Base-by-base conservation (phyloP, 2,329 filamentous ascomycete genomes). In the Drechslerella coelobrocha region DNA sequence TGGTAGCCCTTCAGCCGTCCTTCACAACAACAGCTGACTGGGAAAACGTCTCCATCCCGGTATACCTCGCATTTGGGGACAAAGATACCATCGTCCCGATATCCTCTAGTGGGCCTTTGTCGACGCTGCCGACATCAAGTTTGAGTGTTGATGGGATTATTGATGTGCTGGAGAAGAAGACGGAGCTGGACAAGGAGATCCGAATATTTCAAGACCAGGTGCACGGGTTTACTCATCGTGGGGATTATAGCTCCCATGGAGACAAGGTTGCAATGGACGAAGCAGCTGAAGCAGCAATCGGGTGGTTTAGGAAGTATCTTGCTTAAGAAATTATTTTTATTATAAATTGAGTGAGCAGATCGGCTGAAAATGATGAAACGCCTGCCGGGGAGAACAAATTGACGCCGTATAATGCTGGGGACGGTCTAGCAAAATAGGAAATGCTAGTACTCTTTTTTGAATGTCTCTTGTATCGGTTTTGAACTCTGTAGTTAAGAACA, bases 391-490 rank as follows among this genome's bases (percentile, higher is more conserved):
- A 39, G 50, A 10, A 52, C 56, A 23, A 21, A 45, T 24, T 52
- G 57, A 69, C 65, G 57, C 65, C 65, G 37, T 57, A 24, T 34
- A 24, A 61, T 61, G 56, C 45, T 23, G 17, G 52, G 12, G 29
- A 61, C 27, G 56, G 53, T 61, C 55, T 53, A 71, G 14, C 17
- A n/a, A 29, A 55, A 68, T 61, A 57, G 26, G 21, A n/a, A 31
- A 52, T 21, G 24, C 54, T 72, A 76, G 47, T 76, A 76, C 47
- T 76, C 88, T 78, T 92, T 92, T 76, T 93, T 90, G 74, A 96
- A 92, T 1, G 90, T 85, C 78, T 89, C 90, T 79, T 92, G 88
- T 66, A 96, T 95, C 0, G 91, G 91, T 83, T 92, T 93, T 54
- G 91, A 91, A 53, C 90, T 90, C 89, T 92, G 73, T 23, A 65